Base-by-base conservation (phyloP, 1,284 basidiomycete species). In the Sanghuangporus weigelae region DNA sequence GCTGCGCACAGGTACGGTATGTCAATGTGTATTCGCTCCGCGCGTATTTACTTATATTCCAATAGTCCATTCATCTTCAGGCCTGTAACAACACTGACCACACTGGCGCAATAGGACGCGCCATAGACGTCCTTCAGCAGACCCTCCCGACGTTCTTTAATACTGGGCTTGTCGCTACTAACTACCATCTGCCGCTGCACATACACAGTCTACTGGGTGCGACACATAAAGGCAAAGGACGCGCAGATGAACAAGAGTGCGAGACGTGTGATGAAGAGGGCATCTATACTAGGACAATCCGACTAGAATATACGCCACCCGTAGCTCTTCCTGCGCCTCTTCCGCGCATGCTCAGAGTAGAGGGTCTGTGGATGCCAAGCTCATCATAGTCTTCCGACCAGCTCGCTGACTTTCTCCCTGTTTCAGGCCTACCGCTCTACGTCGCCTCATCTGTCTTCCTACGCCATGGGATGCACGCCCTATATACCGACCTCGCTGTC, bases 91-190 rank as follows among this genome's bases (percentile, higher is more conserved):
- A 59, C 14, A 14, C 23, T 42, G 19, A 23, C 55, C 31, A 39
- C 16, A 35, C 23, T 35, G 23, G 67, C 26, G 26, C 26, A 26
- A 26, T 31, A 92, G 89, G 89, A 56, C 83, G 89, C 42, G 88
- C 86, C 2, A 86, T 89, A 59, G 83, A 84, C 70, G 77, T 89
- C 49, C 77, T 92, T 1, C 83, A 83, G 68, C 77, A 82, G 66
- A 90, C 90, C 0, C 78, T 92, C 2, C 88, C 88, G 0, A 78
- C 80, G n/a, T 92, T 92, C 74, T 92, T 92, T 71, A 71, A 78
- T 12, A 77, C 77, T 5, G 90, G 90, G 0, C 81, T 92, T 3
- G 76, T 89, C 16, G 81, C 84, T 8, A 80, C 77, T 6, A 51
- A 55, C 23, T 63, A 63, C 42, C 56, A 63, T 48, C 54, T 66